A percentile compares a stretch with the other conserved stretches of the same genome.
Evolutionary conservation across 345 rosid species (phyloP).

Genomic region (Aquilaria malaccensis): DNA sequence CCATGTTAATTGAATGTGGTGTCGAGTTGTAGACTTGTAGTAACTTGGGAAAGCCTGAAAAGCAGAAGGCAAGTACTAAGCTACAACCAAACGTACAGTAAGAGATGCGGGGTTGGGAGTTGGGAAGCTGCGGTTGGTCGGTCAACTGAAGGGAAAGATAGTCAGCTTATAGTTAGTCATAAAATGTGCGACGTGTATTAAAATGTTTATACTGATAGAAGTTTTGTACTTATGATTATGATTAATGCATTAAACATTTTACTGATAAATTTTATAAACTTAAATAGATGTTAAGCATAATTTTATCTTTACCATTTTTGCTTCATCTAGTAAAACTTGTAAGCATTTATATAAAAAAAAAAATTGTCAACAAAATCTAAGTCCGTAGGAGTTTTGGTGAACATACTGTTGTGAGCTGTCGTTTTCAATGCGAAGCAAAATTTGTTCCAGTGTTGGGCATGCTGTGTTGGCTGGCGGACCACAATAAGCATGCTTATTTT

Average conservation of each 20-base stretch:
- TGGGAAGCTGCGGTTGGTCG: constrained; percentile 6
- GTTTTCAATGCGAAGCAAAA: background rate
- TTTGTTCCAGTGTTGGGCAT: background rate
- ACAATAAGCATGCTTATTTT: constrained; percentile 10
- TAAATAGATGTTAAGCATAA: too few relatives aligned
- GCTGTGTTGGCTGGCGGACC: constrained; percentile 28
- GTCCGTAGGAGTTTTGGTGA: too few relatives aligned
- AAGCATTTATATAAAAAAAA: too few relatives aligned
- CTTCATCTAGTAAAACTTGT: too few relatives aligned
- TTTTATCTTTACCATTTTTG: too few relatives aligned
- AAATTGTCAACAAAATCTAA: background rate
- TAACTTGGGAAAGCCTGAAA: background rate
- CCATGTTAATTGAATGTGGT: too few relatives aligned
- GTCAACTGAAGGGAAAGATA: background rate
- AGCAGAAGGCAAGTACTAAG: background rate
- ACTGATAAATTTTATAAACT: too few relatives aligned
- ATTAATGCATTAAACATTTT: too few relatives aligned
- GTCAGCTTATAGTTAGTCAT: background rate
- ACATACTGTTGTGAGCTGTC: constrained; percentile 6
- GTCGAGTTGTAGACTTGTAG: background rate
- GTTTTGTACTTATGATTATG: too few relatives aligned
- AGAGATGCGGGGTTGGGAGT: background rate
- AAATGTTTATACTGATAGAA: too few relatives aligned
- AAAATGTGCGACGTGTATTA: background rate
- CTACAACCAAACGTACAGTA: constrained; percentile 10